Evolutionary conservation across 345 rosid species (phyloP).

Genomic region (Citropsis articulata): DNA sequence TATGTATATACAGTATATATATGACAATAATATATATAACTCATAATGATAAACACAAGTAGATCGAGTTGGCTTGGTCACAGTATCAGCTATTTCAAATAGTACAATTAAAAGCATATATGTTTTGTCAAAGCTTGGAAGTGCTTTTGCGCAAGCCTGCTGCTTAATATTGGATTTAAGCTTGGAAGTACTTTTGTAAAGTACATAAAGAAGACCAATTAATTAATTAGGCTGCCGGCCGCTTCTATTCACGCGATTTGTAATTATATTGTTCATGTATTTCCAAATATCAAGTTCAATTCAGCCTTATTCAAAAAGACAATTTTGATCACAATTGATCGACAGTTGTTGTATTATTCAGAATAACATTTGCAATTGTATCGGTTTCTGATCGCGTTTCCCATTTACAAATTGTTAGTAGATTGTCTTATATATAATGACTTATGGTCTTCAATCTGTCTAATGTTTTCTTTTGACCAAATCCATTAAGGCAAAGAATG

Average conservation of each 20-base stretch:
- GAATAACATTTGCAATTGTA: neutral
- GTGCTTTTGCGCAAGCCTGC: neutral
- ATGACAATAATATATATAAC: too few relatives aligned
- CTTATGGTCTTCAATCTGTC: neutral
- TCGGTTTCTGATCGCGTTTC: neutral
- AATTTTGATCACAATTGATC: neutral
- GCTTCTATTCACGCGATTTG: neutral
- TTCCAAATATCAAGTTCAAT: neutral
- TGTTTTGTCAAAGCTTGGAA: neutral
- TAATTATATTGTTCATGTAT: neutral
- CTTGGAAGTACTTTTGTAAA: neutral
- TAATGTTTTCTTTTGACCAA: neutral
- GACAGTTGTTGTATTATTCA: neutral
- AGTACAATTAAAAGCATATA: neutral
- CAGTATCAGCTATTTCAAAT: neutral
- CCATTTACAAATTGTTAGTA: neutral
- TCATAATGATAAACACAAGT: too few relatives aligned
- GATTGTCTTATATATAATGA: neutral
- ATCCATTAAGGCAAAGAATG: neutral
- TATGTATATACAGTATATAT: too few relatives aligned
- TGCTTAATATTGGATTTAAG: constrained; percentile 1
- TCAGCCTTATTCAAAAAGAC: neutral
- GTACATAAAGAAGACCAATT: too few relatives aligned
- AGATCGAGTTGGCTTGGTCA: neutral
- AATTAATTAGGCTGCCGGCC: neutral